phyloP scores from a whole-genome alignment of 257 asterid genomes.

The Nyctanthes arbortristis region DNA sequence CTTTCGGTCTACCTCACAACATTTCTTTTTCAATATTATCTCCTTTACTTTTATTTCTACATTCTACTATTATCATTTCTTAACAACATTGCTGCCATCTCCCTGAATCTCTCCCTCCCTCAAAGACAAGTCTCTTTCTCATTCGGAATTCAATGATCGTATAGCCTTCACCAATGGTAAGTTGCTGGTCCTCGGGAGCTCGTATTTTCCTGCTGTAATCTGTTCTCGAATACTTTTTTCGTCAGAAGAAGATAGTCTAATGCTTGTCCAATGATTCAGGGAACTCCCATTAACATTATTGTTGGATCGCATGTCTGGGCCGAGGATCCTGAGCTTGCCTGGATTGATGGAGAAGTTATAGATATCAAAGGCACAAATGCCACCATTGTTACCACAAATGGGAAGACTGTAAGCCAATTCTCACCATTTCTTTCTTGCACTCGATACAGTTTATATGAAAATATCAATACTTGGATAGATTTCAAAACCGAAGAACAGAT shows the following conservation, averaged over 20 bases:
- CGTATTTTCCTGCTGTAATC: conserved; percentile 17
- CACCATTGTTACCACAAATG: conserved; percentile 60
- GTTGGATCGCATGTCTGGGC: conserved; percentile 94
- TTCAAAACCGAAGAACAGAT: neutral
- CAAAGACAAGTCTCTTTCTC: conserved; percentile 25
- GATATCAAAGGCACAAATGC: conserved; percentile 71
- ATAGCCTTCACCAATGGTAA: conserved; percentile 67
- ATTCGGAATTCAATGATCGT: conserved; percentile 51
- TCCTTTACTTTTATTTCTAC: conserved; percentile 40
- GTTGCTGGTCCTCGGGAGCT: conserved; percentile 32
- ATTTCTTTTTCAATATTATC: conserved; percentile 48
- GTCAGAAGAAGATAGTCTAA: conserved; percentile 20
- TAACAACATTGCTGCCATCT: conserved; percentile 31
- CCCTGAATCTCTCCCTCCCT: conserved; percentile 29
- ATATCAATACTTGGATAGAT: neutral
- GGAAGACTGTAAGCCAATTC: conserved; percentile 65
- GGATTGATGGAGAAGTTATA: conserved; percentile 83
- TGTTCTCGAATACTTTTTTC: conserved; percentile 13
- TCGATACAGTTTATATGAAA: neutral
- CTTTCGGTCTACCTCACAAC: conserved; percentile 65
- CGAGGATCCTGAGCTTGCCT: conserved; percentile 81
- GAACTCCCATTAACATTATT: conserved; percentile 87
- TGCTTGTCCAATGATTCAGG: conserved; percentile 55
- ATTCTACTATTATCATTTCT: conserved; percentile 46
- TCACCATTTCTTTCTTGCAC: neutral